Percentiles rank a stretch among this genome's conserved stretches.
Conservation (phyloP, 495 filamentous ascomycete species). For the Trichocladium uniseriatum region DNA sequence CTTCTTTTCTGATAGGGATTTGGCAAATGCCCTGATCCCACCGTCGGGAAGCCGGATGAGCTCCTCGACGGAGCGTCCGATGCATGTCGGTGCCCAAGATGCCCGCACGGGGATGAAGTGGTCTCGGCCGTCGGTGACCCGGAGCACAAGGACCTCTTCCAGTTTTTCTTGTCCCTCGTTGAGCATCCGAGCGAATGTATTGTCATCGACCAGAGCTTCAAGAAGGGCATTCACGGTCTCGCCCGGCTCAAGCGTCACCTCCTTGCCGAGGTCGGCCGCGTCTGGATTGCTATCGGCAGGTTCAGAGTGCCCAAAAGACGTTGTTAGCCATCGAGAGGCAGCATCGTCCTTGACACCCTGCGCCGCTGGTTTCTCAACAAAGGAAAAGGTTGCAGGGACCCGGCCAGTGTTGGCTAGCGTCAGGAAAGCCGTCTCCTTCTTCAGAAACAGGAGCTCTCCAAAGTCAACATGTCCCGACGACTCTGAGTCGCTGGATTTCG, state of each 20-base stretch:
- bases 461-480: conserved; percentile 56
- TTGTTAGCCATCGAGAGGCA: conserved; percentile 52
- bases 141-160: conserved; percentile 84
- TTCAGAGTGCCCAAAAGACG: conserved; percentile 47
- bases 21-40: conserved; percentile 46
- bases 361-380: conserved; percentile 57
- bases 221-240: conserved; percentile 66
- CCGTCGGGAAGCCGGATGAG: conserved; percentile 76
- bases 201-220: conserved; percentile 50
- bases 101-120: conserved; percentile 80
- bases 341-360: conserved; percentile 34
- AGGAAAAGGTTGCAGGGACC: conserved; percentile 62
- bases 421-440: conserved; percentile 51
- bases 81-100: conserved; percentile 70
- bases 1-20: conserved; percentile 18
- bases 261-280: conserved; percentile 32
- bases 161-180: conserved; percentile 57
- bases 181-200: conserved; percentile 56
- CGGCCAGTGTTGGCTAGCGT: conserved; percentile 89
- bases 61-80: conserved; percentile 74
- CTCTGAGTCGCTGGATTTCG: conserved; percentile 17
- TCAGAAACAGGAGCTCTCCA: conserved; percentile 59
- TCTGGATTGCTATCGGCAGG: conserved; percentile 28
- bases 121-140: conserved; percentile 74
- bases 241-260: conserved; percentile 65